These are phyloP conservation scores for Syzygium aromaticum DNA, from an alignment of 345 rosid species.

Conservation along the genomic window DNA sequence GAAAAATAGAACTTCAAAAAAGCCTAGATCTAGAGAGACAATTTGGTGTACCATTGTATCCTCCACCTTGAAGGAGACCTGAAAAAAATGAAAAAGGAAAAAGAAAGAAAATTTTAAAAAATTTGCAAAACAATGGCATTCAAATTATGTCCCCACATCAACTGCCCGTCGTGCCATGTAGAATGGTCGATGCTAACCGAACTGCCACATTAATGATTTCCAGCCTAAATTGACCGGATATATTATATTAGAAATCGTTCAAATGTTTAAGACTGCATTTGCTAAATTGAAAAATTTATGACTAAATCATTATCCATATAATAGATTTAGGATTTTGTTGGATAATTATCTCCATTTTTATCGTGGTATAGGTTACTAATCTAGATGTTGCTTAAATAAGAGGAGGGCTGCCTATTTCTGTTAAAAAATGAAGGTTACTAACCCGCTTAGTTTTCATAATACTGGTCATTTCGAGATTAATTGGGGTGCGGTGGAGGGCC, in stretches of 20 bases:
- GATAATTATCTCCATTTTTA: not conserved
- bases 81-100: not conserved
- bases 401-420: not conserved
- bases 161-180: not conserved
- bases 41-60: not conserved
- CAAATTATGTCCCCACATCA: not conserved
- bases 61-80: not conserved
- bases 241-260: not conserved
- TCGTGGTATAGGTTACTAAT: not conserved
- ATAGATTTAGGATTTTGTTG: not conserved
- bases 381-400: not conserved
- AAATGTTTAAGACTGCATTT: not conserved
- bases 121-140: not conserved
- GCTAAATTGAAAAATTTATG: not conserved
- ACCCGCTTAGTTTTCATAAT: not conserved
- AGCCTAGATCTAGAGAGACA: not conserved
- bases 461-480: not conserved
- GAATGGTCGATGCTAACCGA: not conserved
- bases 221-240: rapidly evolving
- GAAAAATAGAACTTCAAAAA: not conserved
- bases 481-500: not conserved
- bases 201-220: not conserved
- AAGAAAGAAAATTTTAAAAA: not conserved
- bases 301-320: too few species aligned
- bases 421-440: not conserved